A percentile compares a stretch with the other conserved stretches of the same genome.
phyloP scores from a whole-genome alignment of 441 rosid species.

The Adansonia madagascariensis region DNA sequence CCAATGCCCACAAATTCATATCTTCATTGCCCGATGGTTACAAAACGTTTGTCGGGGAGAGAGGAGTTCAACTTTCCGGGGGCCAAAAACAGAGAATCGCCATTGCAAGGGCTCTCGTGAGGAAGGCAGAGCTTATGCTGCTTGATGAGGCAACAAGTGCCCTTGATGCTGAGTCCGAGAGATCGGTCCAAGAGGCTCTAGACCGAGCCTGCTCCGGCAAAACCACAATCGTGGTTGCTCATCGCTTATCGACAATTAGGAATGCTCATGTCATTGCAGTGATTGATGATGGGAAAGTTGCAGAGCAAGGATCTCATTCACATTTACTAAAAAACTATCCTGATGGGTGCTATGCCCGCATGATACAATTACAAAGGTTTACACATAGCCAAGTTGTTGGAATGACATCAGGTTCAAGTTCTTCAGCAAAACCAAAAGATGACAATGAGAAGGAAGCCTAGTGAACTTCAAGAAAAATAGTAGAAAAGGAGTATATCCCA shows the following conservation, averaged over 20 bases:
- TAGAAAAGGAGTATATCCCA: conserved; percentile 39
- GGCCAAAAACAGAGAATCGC: conserved; percentile 98
- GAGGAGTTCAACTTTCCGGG: conserved; percentile 94
- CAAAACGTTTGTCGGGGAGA: conserved; percentile 85
- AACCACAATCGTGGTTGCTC: conserved; percentile 92
- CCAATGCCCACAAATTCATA: conserved; percentile 94
- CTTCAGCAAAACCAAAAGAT: conserved; percentile 62
- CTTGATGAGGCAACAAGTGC: conserved; percentile 99
- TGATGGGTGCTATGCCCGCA: conserved; percentile 90
- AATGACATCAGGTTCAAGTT: conserved; percentile 85
- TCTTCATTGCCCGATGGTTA: conserved; percentile 94
- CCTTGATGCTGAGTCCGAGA: conserved; percentile 88
- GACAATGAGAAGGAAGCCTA: conserved; percentile 65
- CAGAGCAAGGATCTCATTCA: conserved; percentile 95
- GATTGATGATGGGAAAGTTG: conserved; percentile 94
- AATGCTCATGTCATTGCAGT: conserved; percentile 90
- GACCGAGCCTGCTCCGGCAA: conserved; percentile 91
- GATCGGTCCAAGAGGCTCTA: conserved; percentile 93
- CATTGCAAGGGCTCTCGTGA: conserved; percentile 78
- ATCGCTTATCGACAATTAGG: conserved; percentile 83
- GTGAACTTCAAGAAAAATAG: conserved; percentile 31
- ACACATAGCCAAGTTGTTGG: conserved; percentile 85
- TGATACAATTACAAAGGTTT: conserved; percentile 97
- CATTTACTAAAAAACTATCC: conserved; percentile 86
- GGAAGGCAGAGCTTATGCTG: conserved; percentile 91